Base-by-base conservation (phyloP, 2,329 filamentous ascomycete genomes). In the Epichloe uncinata region DNA sequence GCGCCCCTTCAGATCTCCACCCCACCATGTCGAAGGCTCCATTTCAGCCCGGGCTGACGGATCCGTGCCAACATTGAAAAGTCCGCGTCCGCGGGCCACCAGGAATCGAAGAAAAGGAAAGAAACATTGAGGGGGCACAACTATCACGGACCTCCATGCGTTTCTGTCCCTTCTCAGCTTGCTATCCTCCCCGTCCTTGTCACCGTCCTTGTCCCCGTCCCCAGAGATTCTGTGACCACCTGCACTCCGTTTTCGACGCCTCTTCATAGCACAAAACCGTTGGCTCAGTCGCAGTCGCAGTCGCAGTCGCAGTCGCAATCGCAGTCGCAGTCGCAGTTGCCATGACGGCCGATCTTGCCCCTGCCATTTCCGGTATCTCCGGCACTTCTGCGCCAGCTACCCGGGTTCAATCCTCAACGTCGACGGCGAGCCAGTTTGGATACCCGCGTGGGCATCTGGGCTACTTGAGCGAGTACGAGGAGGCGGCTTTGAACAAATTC, bases 381-480 rank as follows among this genome's bases (percentile, higher is more conserved):
- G 22, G 6, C 35, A 37, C 13, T 20, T 48, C 51, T 13, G 45
- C 34, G 22, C 55, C 61, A 18, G 61, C 57, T 15, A 47, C 57
- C 34, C 59, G 58, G 49, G 58, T 64, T 50, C 58, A 57, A 44
- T 63, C 63, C 2, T 58, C 63, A 6, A 55, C 60, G 16, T 63
- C 60, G 6, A 59, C 60, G 8, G 50, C 56, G 42, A 57, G 57
- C 52, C 70, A 72, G 42, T 61, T 71, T 56, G 74, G 73, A 55
- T 90, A 85, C 65, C 85, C 85, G 2, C 70, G 77, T 45, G 89
- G 87, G n/a, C 89, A 95, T 64, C 71, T 91, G 43, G 84, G 87
- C 45, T 84, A 91, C 66, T 74, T 96, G 53, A 86, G 72, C 26
- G 70, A 75, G 18, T 72, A 78, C 47, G 85, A 96, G 69, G 75